A percentile compares a stretch with the other conserved stretches of the same genome.
These are phyloP conservation scores for Yamadazyma conglobata DNA, from an alignment of 1,139 yeast genomes.

Conservation along the genomic window DNA sequence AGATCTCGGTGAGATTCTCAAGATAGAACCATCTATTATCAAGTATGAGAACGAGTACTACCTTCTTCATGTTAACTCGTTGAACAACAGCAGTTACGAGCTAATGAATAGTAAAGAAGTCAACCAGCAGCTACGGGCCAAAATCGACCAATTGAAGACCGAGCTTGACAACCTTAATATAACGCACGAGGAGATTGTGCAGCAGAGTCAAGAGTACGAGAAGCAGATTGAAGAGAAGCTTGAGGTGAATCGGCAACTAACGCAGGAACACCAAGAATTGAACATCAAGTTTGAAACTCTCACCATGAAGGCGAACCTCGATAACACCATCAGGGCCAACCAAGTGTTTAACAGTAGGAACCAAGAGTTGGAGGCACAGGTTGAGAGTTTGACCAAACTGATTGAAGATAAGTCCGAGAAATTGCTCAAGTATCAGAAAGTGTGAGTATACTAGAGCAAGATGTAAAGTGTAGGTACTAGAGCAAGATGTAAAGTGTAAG, in stretches of 20 bases:
- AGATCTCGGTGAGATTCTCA: conserved; percentile 18
- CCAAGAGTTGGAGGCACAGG: conserved; percentile 33
- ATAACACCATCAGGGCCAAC: conserved; percentile 45
- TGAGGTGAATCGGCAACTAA: conserved; percentile 21
- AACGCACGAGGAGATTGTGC: conserved; percentile 39
- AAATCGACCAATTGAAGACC: conserved; percentile 26
- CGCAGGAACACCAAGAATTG: conserved; percentile 18
- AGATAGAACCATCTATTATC: conserved; percentile 28
- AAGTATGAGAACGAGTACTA: conserved; percentile 46
- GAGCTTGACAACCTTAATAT: conserved; percentile 31
- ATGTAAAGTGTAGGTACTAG: background rate
- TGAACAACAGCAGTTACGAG: conserved; percentile 39
- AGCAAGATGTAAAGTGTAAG: background rate
- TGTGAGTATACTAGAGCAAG: background rate
- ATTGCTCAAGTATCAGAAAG: conserved; percentile 13
- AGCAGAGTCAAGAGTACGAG: conserved; percentile 32
- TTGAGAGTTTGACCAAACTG: conserved; percentile 20
- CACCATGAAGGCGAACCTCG: conserved; percentile 45
- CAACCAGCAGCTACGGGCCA: conserved; percentile 31
- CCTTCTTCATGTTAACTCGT: conserved; percentile 38
- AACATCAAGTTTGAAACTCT: conserved; percentile 33
- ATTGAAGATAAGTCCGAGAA: conserved; percentile 21
- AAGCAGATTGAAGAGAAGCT: conserved; percentile 24
- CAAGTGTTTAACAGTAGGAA: conserved; percentile 39
- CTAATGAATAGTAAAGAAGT: conserved; percentile 37